Base-by-base conservation (phyloP, 306 rosid genomes). In the Phaseolus lunatus region DNA sequence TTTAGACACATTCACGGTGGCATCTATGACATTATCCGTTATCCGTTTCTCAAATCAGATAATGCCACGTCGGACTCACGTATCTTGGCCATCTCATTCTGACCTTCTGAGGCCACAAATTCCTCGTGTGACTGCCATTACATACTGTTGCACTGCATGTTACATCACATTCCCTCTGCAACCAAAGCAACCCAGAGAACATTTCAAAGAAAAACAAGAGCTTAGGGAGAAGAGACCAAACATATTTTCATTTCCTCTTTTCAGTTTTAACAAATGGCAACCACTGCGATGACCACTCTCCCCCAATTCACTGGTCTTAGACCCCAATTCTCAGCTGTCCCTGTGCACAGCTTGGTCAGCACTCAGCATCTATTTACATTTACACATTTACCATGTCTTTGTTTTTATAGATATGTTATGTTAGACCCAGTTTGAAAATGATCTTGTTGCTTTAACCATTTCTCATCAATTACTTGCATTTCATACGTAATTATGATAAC, bases 281-380 rank as follows among this genome's bases (percentile, higher is more conserved):
- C 90, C 23, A 33, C 96, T 2, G 79, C 88, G 78, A 88, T 86
- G 71, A 86, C 91, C 43, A 84, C 92, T 56, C 80, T 95, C 79
- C 97, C 97, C 27, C 99, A 92, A 18, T 90, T 90, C 89, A 87
- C 1, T 85, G 97, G 97, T 31, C 89, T 95, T 27, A 87, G 86
- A 80, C 76, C 99, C 83, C 72, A 83, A 45, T 24, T 86, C 77
- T 80, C 91, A 12, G 33, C 79, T 14, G 73, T 92, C 62, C 89
- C 96, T 20, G 86, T 80, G 20, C 85, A 84, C 9, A 86, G 80
- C 85, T 52, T 92, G 96, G 99, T 91, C 4, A 43, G 56, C 7
- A 66, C 2, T 52, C 20, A 66, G 83, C 27, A 68, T 12, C 9
- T 5, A 9, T 52, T 67, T 41, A 49, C 26, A 56, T 33, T 1